These are phyloP conservation scores for Fusarium brevicatenulatum DNA, from an alignment of 2,329 filamentous ascomycete genomes.

Conservation along the genomic window DNA sequence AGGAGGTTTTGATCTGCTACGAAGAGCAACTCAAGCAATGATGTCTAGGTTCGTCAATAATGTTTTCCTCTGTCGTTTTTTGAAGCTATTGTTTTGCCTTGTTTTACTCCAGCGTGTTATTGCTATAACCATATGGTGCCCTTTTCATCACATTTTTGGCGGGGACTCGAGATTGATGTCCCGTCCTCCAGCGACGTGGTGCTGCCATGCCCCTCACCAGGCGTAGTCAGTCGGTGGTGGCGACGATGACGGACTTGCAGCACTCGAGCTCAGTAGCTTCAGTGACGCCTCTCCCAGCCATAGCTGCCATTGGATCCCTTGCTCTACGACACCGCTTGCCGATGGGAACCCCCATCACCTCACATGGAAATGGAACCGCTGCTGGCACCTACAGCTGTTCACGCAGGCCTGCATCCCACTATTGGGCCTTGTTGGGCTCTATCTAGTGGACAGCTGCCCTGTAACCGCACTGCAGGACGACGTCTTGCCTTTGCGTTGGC, in stretches of 20 bases:
- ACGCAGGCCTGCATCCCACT: conserved; percentile 24
- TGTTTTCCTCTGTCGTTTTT: conserved; percentile 39
- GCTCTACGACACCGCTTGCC: conserved; percentile 37
- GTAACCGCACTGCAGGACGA: conserved; percentile 19
- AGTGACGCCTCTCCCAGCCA: conserved; percentile 38
- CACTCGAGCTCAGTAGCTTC: conserved; percentile 31
- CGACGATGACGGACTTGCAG: conserved; percentile 36
- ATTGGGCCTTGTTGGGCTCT: conserved; percentile 33
- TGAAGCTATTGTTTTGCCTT: conserved; percentile 10
- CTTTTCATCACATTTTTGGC: background rate
- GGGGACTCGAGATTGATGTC: conserved; percentile 8
- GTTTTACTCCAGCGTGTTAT: conserved; percentile 4
- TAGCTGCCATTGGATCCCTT: conserved; percentile 29
- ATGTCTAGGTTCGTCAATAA: conserved; percentile 67
- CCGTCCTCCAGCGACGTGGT: conserved; percentile 16
- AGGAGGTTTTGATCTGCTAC: conserved; percentile 66
- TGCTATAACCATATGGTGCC: conserved; percentile 28
- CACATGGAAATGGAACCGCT: conserved; percentile 34
- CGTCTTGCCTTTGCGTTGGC: conserved; percentile 19
- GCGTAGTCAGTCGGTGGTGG: conserved; percentile 12
- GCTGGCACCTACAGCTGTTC: conserved; percentile 20
- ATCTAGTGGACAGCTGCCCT: conserved; percentile 22
- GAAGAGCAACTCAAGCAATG: conserved; percentile 70
- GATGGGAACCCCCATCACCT: conserved; percentile 35
- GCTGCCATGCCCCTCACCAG: conserved; percentile 27